Percentiles rank a stretch among this genome's conserved stretches.
phyloP scores from a whole-genome alignment of 352 stramenopile genomes.

The Phytopythium cucurbitacearum region DNA sequence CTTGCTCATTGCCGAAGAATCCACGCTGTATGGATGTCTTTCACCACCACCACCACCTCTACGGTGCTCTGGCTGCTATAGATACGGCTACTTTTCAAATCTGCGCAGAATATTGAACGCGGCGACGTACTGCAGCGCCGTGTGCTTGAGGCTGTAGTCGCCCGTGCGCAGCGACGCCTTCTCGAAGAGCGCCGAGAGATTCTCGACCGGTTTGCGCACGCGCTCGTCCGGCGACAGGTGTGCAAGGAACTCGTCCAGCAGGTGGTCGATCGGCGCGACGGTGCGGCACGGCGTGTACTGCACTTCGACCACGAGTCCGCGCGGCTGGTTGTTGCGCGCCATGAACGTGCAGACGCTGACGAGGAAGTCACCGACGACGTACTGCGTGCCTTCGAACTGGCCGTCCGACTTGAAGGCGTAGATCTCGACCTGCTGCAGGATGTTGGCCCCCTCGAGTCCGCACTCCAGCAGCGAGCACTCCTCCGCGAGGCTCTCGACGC shows the following conservation, averaged over 20 bases:
- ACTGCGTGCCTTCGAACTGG: constrained; percentile 85
- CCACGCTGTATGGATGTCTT: too few relatives aligned
- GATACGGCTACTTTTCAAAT: too few relatives aligned
- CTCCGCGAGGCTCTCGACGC: constrained; percentile 62
- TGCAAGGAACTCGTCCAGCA: constrained; percentile 81
- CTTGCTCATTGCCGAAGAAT: too few relatives aligned
- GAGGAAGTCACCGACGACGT: constrained; percentile 78
- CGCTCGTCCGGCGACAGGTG: constrained; percentile 64
- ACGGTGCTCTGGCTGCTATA: too few relatives aligned
- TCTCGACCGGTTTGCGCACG: constrained; percentile 75
- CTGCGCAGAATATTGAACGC: constrained; percentile 79
- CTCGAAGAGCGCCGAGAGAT: constrained; percentile 57
- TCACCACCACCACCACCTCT: too few relatives aligned
- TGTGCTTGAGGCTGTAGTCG: constrained; percentile 88
- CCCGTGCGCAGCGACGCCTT: constrained; percentile 62
- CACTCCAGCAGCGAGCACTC: constrained; percentile 82
- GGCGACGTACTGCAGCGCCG: constrained; percentile 82
- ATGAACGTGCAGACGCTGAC: constrained; percentile 88
- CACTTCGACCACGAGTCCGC: constrained; percentile 77
- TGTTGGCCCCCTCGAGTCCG: constrained; percentile 77
- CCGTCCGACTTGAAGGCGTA: constrained; percentile 87
- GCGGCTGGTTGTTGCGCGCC: constrained; percentile 76
- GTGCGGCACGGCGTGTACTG: constrained; percentile 84
- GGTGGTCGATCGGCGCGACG: constrained; percentile 64
- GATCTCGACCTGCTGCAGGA: constrained; percentile 87